These are phyloP conservation scores for Pseudogymnoascus sp. DNA, from an alignment of 2,329 filamentous ascomycete genomes.

Conservation along the genomic window DNA sequence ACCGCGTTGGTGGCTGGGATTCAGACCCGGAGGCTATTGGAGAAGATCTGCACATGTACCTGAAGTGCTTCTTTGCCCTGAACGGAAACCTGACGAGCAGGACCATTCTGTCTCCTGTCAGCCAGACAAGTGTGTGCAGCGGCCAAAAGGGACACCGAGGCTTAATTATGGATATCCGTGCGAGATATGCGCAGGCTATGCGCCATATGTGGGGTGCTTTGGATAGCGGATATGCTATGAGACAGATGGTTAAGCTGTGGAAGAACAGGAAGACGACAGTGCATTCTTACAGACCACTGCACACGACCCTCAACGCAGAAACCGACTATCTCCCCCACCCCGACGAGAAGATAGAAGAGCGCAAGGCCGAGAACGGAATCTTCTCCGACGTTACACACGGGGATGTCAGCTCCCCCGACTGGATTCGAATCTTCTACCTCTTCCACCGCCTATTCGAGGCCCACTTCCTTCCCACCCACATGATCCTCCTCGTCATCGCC, in stretches of 20 bases:
- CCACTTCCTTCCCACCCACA: slow-evolving; percentile 63
- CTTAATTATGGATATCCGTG: slow-evolving; percentile 48
- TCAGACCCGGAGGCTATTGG: slow-evolving; percentile 63
- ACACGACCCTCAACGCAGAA: slow-evolving; percentile 37
- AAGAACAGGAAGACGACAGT: slow-evolving; percentile 48
- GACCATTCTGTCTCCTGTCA: slow-evolving; percentile 60
- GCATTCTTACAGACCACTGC: slow-evolving; percentile 47
- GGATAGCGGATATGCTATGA: slow-evolving; percentile 58
- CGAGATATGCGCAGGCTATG: slow-evolving; percentile 63
- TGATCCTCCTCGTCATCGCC: slow-evolving; percentile 54
- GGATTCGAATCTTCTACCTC: slow-evolving; percentile 48
- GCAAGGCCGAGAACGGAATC: slow-evolving; percentile 38
- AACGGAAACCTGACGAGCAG: slow-evolving; percentile 59
- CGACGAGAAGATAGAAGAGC: not conserved
- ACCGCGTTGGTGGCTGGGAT: slow-evolving; percentile 66
- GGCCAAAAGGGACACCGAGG: slow-evolving; percentile 45
- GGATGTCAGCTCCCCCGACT: slow-evolving; percentile 43
- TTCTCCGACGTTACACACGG: slow-evolving; percentile 48
- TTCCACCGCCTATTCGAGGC: slow-evolving; percentile 65
- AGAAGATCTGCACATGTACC: slow-evolving; percentile 70
- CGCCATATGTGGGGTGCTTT: slow-evolving; percentile 71
- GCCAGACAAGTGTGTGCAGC: slow-evolving; percentile 63
- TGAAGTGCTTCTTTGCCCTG: slow-evolving; percentile 69
- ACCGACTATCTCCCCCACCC: slow-evolving; percentile 19
- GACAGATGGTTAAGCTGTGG: slow-evolving; percentile 50